These are phyloP conservation scores for Cercospora citrullina DNA, from an alignment of 2,329 filamentous ascomycete genomes.

Conservation along the genomic window DNA sequence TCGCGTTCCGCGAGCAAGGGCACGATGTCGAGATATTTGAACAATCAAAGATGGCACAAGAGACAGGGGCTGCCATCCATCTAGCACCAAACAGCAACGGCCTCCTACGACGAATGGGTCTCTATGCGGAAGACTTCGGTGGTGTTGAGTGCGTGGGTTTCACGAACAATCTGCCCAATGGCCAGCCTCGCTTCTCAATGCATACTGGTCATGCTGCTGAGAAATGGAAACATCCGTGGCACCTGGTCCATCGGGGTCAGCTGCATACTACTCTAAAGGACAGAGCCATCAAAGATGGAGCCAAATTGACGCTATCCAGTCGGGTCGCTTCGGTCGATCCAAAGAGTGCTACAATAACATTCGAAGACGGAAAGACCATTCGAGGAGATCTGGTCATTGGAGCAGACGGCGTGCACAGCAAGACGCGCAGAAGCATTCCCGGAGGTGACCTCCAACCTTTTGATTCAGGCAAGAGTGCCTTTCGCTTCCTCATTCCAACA, in stretches of 20 bases:
- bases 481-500: slow-evolving; percentile 56
- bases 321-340: slow-evolving; percentile 17
- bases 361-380: slow-evolving; percentile 30
- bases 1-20: slow-evolving; percentile 7
- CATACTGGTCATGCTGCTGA: slow-evolving; percentile 20
- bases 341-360: slow-evolving; percentile 17
- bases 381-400: slow-evolving; percentile 35
- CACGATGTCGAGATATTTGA: slow-evolving; percentile 9
- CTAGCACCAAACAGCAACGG: slow-evolving; percentile 62
- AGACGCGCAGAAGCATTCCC: slow-evolving; percentile 24
- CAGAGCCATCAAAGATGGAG: slow-evolving; percentile 24
- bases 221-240: slow-evolving; percentile 33
- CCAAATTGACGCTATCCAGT: slow-evolving; percentile 28
- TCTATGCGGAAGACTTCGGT: slow-evolving; percentile 29
- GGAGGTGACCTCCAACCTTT: slow-evolving; percentile 30
- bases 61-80: slow-evolving; percentile 63
- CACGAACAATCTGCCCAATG: slow-evolving; percentile 22
- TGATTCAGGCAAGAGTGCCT: slow-evolving; percentile 56
- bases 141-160: slow-evolving; percentile 25
- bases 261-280: slow-evolving; percentile 33
- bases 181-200: slow-evolving; percentile 19
- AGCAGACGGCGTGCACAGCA: slow-evolving; percentile 38
- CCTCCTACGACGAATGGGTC: slow-evolving; percentile 45
- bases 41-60: slow-evolving; percentile 34
- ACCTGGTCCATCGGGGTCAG: slow-evolving; percentile 34